Conservation (phyloP, 2,329 filamentous ascomycete species). For the Diplodia mutila region DNA sequence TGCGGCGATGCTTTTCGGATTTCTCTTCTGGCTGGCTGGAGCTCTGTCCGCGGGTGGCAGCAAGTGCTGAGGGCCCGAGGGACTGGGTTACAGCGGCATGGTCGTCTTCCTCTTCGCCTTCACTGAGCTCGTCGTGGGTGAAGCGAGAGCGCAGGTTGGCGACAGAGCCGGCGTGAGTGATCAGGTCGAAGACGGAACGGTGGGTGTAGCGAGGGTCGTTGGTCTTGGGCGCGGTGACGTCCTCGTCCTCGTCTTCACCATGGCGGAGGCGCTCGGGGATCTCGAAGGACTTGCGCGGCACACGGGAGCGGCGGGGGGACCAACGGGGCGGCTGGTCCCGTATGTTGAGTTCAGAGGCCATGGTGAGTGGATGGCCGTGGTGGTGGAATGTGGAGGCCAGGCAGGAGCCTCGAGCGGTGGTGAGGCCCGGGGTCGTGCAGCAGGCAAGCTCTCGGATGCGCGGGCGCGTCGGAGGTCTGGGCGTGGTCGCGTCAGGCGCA, state of each 20-base stretch:
- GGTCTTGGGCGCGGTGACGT: slow-evolving; percentile 60
- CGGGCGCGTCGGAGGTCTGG: slow-evolving; percentile 10
- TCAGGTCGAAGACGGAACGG: slow-evolving; percentile 91
- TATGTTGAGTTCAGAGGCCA: slow-evolving; percentile 20
- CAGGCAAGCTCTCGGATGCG: slow-evolving; percentile 2
- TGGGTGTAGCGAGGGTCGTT: slow-evolving; percentile 72
- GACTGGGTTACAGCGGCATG: slow-evolving; percentile 6
- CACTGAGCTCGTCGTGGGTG: slow-evolving; percentile 78
- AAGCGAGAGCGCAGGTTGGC: slow-evolving; percentile 75
- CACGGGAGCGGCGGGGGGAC: background rate
- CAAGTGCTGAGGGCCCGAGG: background rate
- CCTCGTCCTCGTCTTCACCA: slow-evolving; percentile 63
- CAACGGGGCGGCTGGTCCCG: background rate
- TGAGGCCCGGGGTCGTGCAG: slow-evolving; percentile 18
- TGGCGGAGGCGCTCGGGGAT: slow-evolving; percentile 63
- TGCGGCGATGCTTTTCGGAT: slow-evolving; percentile 8
- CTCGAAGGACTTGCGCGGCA: slow-evolving; percentile 46
- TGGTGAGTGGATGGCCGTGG: slow-evolving; percentile 3
- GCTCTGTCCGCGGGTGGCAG: background rate
- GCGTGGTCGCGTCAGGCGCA: slow-evolving; percentile 16
- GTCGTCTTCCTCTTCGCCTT: slow-evolving; percentile 63
- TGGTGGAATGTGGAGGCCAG: background rate
- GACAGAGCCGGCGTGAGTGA: slow-evolving; percentile 82
- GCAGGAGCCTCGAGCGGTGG: slow-evolving; percentile 1
- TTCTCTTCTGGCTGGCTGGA: background rate